These are phyloP conservation scores for Aristolochia contorta DNA, from an alignment of 164 flowering plant genomes.

Conservation along the genomic window DNA sequence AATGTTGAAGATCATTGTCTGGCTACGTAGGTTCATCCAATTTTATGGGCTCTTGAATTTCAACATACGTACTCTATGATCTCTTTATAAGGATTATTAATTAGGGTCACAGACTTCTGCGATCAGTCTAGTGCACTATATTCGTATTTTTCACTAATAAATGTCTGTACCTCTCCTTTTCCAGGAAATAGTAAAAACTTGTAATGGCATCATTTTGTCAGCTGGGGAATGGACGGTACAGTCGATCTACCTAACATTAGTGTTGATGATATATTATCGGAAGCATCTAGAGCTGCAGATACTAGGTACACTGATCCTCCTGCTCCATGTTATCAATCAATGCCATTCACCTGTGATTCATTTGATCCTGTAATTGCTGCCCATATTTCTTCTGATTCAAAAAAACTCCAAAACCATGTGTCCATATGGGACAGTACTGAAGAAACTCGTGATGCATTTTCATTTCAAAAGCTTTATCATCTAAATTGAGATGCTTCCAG, in stretches of 20 bases:
- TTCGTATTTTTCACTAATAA: too few species aligned
- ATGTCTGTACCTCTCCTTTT: background rate
- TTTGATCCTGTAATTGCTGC: slow-evolving; percentile 98
- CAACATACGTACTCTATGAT: too few species aligned
- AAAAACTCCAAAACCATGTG: slow-evolving; percentile 26
- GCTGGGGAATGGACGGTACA: slow-evolving; percentile 94
- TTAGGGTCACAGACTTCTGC: slow-evolving; percentile 4
- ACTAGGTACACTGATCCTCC: slow-evolving; percentile 24
- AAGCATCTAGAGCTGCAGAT: slow-evolving; percentile 33
- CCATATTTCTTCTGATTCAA: slow-evolving; percentile 49
- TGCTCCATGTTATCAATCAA: slow-evolving; percentile 36
- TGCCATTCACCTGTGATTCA: slow-evolving; percentile 75
- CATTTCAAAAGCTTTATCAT: slow-evolving; percentile 43
- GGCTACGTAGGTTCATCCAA: slow-evolving; percentile 3
- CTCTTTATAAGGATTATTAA: too few species aligned
- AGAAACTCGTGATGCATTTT: slow-evolving; percentile 93
- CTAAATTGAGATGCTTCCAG: slow-evolving; percentile 12
- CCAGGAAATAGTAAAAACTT: slow-evolving; percentile 34
- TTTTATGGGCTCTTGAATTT: too few species aligned
- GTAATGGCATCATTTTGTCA: slow-evolving; percentile 34
- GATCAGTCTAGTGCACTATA: too few species aligned
- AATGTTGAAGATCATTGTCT: background rate
- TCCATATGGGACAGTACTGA: slow-evolving; percentile 96
- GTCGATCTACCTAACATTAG: slow-evolving; percentile 82
- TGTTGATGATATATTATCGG: slow-evolving; percentile 67